Evolutionary conservation across 2,329 filamentous ascomycete genomes (phyloP).

Genomic region (Zymoseptoria ardabiliae): DNA sequence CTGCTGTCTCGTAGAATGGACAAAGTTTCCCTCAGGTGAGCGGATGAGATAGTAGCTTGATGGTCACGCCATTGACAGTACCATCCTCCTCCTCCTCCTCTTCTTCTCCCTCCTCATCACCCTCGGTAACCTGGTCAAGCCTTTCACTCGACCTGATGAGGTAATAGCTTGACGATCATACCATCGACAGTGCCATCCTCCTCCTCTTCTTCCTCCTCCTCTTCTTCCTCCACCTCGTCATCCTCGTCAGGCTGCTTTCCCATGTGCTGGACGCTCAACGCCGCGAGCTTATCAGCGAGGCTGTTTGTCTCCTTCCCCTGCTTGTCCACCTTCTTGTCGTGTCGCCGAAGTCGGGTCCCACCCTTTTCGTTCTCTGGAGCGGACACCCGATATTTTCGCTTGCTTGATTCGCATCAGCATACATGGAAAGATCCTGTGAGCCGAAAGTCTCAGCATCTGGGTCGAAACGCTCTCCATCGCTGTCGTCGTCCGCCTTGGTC

Average conservation of each 20-base stretch:
- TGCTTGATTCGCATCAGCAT: constrained; percentile 64
- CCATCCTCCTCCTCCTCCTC: constrained; percentile 51
- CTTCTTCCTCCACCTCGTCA: constrained; percentile 43
- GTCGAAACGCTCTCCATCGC: constrained; percentile 40
- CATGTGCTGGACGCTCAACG: constrained; percentile 39
- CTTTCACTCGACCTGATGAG: constrained; percentile 75
- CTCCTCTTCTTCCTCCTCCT: too few relatives aligned
- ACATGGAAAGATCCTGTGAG: constrained; percentile 49
- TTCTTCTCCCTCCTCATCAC: too few relatives aligned
- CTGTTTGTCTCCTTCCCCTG: constrained; percentile 31
- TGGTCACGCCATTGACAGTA: constrained; percentile 70
- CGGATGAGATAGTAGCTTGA: constrained; percentile 87
- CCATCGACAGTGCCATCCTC: constrained; percentile 65
- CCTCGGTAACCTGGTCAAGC: too few relatives aligned
- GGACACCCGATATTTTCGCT: constrained; percentile 70
- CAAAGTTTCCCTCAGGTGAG: constrained; percentile 47
- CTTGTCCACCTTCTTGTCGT: constrained; percentile 36
- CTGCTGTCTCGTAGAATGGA: too few relatives aligned
- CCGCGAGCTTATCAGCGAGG: constrained; percentile 38
- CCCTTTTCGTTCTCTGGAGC: constrained; percentile 60
- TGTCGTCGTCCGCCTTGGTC: constrained; percentile 23
- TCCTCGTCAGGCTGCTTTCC: constrained; percentile 40
- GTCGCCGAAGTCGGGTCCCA: constrained; percentile 38
- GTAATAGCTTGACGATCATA: constrained; percentile 77
- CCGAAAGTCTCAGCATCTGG: constrained; percentile 46